Evolutionary conservation across 257 asterid genomes (phyloP).

Genomic region (Dorcoceras hygrometricum): DNA sequence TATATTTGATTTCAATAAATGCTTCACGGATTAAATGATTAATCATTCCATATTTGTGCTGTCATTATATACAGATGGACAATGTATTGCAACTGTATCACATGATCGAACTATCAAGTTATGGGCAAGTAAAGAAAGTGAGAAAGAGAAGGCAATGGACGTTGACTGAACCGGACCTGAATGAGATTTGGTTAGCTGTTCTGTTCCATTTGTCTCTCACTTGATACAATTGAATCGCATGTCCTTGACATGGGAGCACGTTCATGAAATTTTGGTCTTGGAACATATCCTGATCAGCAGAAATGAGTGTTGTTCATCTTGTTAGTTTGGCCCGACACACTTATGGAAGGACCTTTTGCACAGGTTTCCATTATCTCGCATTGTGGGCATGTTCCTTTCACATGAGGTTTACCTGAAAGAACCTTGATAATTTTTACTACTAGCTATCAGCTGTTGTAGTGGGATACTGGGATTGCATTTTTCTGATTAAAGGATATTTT

Average conservation of each 20-base stretch:
- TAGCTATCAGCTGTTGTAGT: too few species aligned
- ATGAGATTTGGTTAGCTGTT: conserved; percentile 7
- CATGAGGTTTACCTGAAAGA: background rate
- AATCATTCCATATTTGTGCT: background rate
- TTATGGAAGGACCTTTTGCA: background rate
- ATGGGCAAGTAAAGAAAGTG: conserved; percentile 65
- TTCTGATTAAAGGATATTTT: too few species aligned
- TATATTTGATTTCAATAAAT: too few species aligned
- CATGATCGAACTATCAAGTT: conserved; percentile 90
- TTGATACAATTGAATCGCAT: background rate
- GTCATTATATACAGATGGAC: conserved; percentile 61
- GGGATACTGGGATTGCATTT: too few species aligned
- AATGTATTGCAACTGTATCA: conserved; percentile 68
- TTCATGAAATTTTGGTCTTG: background rate
- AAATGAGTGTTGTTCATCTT: background rate
- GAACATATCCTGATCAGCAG: background rate
- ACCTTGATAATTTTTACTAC: too few species aligned
- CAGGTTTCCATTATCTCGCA: too few species aligned
- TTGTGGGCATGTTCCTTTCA: background rate
- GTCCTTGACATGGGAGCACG: background rate
- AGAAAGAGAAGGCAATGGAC: conserved; percentile 70
- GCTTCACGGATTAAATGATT: too few species aligned
- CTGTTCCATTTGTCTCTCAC: background rate
- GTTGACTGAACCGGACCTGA: conserved; percentile 40
- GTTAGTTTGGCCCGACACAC: background rate